Evolutionary conservation across 768 basidiomycete genomes (phyloP).

Genomic region (Kwoniella europaea): DNA sequence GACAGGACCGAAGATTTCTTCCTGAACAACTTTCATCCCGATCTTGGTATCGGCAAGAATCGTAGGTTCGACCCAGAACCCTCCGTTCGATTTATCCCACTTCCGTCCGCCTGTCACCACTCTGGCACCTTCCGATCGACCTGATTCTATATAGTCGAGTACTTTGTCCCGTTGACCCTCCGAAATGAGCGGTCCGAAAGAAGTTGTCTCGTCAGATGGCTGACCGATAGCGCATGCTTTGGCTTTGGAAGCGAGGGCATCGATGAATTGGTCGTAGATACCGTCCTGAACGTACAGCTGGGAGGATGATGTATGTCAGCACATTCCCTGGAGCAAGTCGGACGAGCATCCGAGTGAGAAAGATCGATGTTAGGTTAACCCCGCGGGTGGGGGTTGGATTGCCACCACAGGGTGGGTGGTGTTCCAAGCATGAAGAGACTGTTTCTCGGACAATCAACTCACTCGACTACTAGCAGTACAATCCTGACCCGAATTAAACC

Average conservation of each 20-base stretch:
- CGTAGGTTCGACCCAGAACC: slow-evolving; percentile 87
- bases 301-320: neutral
- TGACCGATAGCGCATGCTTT: slow-evolving; percentile 51
- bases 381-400: neutral
- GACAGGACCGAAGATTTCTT: slow-evolving; percentile 89
- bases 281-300: slow-evolving; percentile 66
- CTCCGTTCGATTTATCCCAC: slow-evolving; percentile 65
- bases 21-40: slow-evolving; percentile 72
- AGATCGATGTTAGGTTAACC: too few species aligned
- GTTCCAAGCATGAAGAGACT: neutral
- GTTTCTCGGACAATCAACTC: neutral
- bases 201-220: slow-evolving; percentile 54
- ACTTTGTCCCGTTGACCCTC: slow-evolving; percentile 59
- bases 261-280: slow-evolving; percentile 79
- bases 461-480: slow-evolving; percentile 78
- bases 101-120: slow-evolving; percentile 71
- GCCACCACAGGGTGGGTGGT: neutral
- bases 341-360: neutral
- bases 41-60: slow-evolving; percentile 71
- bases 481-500: slow-evolving; percentile 79
- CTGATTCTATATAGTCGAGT: slow-evolving; percentile 76
- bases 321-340: neutral
- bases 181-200: slow-evolving; percentile 57
- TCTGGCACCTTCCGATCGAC: slow-evolving; percentile 73
- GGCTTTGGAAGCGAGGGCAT: slow-evolving; percentile 45